Evolutionary conservation across 352 stramenopile genomes (phyloP).

Genomic region (Lagenidium giganteum): DNA sequence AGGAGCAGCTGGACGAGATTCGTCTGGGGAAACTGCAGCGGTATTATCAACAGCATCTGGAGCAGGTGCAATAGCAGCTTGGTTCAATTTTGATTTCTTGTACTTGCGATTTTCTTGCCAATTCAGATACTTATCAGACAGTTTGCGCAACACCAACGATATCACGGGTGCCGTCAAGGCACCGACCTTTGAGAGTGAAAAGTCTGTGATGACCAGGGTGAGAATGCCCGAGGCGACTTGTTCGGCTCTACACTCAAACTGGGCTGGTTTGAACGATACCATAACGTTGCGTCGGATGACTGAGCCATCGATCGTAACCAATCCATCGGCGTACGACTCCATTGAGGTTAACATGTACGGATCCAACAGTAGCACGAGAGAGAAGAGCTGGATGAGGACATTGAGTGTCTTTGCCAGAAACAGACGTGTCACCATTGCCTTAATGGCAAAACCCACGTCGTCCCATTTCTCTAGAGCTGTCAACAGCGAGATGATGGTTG

Average conservation of each 20-base stretch:
- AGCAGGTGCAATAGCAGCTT: too few relatives aligned
- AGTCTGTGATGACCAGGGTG: conserved; percentile 72
- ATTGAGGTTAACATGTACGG: conserved; percentile 50
- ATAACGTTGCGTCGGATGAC: conserved; percentile 52
- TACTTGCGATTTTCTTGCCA: conserved; percentile 18
- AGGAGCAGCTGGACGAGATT: too few relatives aligned
- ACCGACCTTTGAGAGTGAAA: conserved; percentile 58
- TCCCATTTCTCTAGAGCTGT: conserved; percentile 76
- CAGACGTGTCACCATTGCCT: conserved; percentile 74
- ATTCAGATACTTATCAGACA: conserved; percentile 9
- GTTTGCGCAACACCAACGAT: conserved; percentile 15
- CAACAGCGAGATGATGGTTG: conserved; percentile 54
- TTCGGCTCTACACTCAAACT: conserved; percentile 51
- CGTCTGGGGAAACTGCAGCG: too few relatives aligned
- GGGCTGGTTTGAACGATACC: conserved; percentile 49
- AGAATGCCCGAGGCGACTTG: conserved; percentile 59
- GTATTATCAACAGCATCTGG: too few relatives aligned
- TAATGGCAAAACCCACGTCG: conserved; percentile 72
- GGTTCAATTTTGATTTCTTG: too few relatives aligned
- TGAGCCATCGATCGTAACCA: conserved; percentile 36
- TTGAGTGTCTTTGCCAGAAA: conserved; percentile 85
- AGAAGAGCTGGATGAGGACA: conserved; percentile 74
- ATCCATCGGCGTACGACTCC: conserved; percentile 23
- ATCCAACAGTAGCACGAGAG: conserved; percentile 61
- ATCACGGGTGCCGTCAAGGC: conserved; percentile 24